Conservation (phyloP, 2,329 filamentous ascomycete species). For the Lasiodiplodia theobromae region DNA sequence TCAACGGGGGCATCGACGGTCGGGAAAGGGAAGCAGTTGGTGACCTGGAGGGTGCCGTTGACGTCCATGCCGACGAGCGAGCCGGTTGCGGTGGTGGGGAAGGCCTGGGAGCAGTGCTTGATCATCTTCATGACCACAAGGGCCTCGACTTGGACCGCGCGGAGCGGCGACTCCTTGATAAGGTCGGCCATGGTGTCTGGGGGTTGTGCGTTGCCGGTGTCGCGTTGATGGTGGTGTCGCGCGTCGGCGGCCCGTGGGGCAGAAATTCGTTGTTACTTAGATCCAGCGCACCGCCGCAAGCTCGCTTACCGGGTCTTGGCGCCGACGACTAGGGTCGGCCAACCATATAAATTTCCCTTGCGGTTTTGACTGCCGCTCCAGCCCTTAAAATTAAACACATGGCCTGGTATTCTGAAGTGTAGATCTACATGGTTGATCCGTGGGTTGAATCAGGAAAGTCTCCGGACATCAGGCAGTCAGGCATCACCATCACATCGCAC, state of each 20-base stretch:
- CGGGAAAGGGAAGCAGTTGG: constrained; percentile 94
- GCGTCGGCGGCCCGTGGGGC: constrained; percentile 29
- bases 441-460: too few species aligned
- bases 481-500: background rate
- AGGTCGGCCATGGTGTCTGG: constrained; percentile 44
- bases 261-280: constrained; percentile 29
- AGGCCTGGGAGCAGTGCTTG: constrained; percentile 88
- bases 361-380: background rate
- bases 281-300: constrained; percentile 9
- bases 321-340: background rate
- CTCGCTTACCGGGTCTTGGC: constrained; percentile 26
- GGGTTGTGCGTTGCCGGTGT: constrained; percentile 22
- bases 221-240: constrained; percentile 29
- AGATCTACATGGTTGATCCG: background rate
- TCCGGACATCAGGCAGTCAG: constrained; percentile 5
- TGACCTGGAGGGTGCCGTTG: constrained; percentile 82
- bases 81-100: constrained; percentile 88
- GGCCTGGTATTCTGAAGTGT: background rate
- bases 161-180: constrained; percentile 64
- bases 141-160: constrained; percentile 92
- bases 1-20: constrained; percentile 74
- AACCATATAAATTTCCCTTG: background rate
- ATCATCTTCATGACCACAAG: constrained; percentile 98
- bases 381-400: background rate
- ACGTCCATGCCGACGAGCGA: constrained; percentile 93